These are phyloP conservation scores for Xylaria hypoxylon DNA, from an alignment of 2,329 filamentous ascomycete species.

Conservation along the genomic window DNA sequence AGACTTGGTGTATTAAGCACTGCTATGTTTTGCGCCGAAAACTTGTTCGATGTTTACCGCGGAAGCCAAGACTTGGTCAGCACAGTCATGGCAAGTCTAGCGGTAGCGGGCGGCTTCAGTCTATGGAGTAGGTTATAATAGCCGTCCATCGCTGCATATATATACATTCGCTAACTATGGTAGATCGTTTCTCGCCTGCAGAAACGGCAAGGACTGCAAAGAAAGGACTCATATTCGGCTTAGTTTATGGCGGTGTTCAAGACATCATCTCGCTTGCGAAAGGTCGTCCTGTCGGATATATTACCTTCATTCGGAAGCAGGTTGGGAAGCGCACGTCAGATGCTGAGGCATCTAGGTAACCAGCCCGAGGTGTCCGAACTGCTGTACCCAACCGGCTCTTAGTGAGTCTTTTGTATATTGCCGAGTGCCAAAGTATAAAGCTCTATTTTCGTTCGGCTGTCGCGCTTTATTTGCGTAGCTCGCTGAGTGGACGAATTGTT, in stretches of 20 bases:
- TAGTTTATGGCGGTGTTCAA: constrained; percentile 84
- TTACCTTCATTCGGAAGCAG: constrained; percentile 72
- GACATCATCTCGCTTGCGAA: constrained; percentile 76
- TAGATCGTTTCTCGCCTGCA: constrained; percentile 83
- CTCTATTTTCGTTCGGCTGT: constrained; percentile 18
- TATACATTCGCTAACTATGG: constrained; percentile 31
- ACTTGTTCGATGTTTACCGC: constrained; percentile 81
- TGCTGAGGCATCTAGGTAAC: constrained; percentile 16
- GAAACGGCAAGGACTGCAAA: constrained; percentile 82
- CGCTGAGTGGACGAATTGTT: constrained; percentile 22
- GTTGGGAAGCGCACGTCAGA: constrained; percentile 48
- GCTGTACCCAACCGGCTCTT: constrained; percentile 1
- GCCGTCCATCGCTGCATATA: neutral
- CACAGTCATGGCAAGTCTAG: constrained; percentile 84
- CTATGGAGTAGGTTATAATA: constrained; percentile 74
- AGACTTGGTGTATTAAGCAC: constrained; percentile 78
- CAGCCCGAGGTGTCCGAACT: neutral
- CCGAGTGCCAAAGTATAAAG: constrained; percentile 2
- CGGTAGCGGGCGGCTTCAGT: constrained; percentile 88
- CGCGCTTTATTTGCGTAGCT: constrained; percentile 20
- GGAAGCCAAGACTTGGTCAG: constrained; percentile 80
- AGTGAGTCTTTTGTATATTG: neutral
- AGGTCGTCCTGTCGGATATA: constrained; percentile 79
- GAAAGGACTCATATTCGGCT: constrained; percentile 80
- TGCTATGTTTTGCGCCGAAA: constrained; percentile 84